phyloP scores from a whole-genome alignment of 2,329 filamentous ascomycete genomes.

The Cladosporium colombiae region DNA sequence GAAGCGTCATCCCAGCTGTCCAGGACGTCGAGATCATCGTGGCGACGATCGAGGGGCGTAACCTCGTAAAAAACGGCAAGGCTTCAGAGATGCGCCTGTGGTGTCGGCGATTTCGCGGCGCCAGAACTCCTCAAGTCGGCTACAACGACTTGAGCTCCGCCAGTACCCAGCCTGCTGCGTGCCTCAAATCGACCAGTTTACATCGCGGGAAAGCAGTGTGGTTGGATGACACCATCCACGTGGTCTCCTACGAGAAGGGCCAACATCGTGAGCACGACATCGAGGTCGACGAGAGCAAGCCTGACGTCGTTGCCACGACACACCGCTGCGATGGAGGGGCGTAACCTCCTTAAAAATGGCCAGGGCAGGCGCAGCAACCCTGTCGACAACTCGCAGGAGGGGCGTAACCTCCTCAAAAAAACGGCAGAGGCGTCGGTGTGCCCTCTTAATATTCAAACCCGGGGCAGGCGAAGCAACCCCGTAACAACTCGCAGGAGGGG shows the following conservation, averaged over 20 bases:
- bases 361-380: neutral
- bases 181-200: neutral
- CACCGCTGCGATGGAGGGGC: neutral
- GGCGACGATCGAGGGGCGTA: neutral
- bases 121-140: neutral
- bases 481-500: neutral
- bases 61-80: neutral
- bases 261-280: conserved; percentile 35
- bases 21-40: conserved; percentile 33
- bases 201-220: neutral
- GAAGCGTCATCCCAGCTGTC: conserved; percentile 35
- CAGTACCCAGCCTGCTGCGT: neutral
- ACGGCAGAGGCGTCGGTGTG: neutral
- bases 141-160: neutral
- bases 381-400: neutral
- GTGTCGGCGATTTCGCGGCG: neutral
- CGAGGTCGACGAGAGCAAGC: conserved; percentile 31
- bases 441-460: no score
- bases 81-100: neutral
- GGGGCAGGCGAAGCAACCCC: neutral
- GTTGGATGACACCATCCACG: conserved; percentile 27
- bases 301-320: conserved; percentile 26
- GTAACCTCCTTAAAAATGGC: neutral
- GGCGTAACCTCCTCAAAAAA: neutral
- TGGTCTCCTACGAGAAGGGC: conserved; percentile 36